These are phyloP conservation scores for Pyracantha coccinea DNA, from an alignment of 331 rosid species.

Conservation along the genomic window DNA sequence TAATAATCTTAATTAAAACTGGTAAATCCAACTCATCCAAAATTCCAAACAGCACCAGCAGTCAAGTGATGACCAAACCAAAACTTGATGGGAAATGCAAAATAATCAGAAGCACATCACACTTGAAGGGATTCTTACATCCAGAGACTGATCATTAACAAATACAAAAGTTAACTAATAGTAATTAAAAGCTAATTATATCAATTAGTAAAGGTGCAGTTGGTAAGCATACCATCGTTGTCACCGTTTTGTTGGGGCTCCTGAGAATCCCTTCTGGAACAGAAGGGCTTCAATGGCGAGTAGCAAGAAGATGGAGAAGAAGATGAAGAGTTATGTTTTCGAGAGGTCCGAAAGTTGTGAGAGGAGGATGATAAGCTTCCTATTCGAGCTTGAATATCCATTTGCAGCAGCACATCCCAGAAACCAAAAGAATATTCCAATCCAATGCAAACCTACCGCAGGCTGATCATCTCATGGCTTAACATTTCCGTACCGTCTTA, in stretches of 20 bases:
- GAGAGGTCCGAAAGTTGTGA: slow-evolving; percentile 24
- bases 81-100: not conserved
- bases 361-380: slow-evolving; percentile 30
- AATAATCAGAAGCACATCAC: not conserved
- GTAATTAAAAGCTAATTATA: not conserved
- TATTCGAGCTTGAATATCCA: slow-evolving; percentile 48
- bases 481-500: not conserved
- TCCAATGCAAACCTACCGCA: not conserved
- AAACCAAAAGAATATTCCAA: slow-evolving; percentile 13
- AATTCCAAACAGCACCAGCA: not conserved
- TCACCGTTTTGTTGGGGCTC: slow-evolving; percentile 37
- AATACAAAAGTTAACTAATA: not conserved
- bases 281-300: slow-evolving; percentile 26
- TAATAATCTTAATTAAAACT: not conserved
- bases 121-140: not conserved
- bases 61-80: not conserved
- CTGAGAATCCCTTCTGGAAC: slow-evolving; percentile 38
- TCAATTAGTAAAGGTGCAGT: not conserved
- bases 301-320: slow-evolving; percentile 6
- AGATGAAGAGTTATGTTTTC: slow-evolving; percentile 16
- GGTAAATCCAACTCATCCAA: not conserved
- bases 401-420: slow-evolving; percentile 11
- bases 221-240: not conserved
- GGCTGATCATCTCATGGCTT: not conserved
- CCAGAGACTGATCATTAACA: not conserved